phyloP scores from a whole-genome alignment of 345 rosid genomes.

The Atalantia buxifolia region DNA sequence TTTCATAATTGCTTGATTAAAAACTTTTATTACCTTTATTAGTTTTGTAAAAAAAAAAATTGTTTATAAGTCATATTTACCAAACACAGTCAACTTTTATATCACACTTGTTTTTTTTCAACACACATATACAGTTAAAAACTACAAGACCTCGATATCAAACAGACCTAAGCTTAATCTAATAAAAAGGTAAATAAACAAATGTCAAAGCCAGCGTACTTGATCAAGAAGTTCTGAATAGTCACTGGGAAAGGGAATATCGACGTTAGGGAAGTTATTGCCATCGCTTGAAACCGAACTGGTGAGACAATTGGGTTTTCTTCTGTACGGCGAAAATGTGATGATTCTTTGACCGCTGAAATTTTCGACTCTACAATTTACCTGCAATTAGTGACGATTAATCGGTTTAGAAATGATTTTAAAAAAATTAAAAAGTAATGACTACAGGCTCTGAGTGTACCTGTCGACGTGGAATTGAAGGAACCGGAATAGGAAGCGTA shows the following conservation, averaged over 20 bases:
- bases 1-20: no score
- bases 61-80: no score
- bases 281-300: constrained; percentile 35
- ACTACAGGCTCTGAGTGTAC: not conserved
- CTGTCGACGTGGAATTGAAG: constrained; percentile 14
- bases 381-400: constrained; percentile 4
- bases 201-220: constrained; percentile 32
- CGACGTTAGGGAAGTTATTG: constrained; percentile 34
- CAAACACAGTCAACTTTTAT: no score
- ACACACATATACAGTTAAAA: no score
- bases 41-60: no score
- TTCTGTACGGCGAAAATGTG: constrained; percentile 10
- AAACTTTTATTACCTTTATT: no score
- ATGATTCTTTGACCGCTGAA: not conserved
- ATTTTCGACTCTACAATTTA: constrained; percentile 1
- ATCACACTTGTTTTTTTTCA: no score
- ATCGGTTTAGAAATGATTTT: not conserved
- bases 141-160: no score
- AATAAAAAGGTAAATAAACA: no score
- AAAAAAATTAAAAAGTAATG: not conserved
- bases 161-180: no score
- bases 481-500: not conserved
- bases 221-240: constrained; percentile 69
- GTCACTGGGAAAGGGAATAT: constrained; percentile 63
- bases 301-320: constrained; percentile 12